Conservation (phyloP, 2,329 filamentous ascomycete species). For the Trichoderma atroviride region DNA sequence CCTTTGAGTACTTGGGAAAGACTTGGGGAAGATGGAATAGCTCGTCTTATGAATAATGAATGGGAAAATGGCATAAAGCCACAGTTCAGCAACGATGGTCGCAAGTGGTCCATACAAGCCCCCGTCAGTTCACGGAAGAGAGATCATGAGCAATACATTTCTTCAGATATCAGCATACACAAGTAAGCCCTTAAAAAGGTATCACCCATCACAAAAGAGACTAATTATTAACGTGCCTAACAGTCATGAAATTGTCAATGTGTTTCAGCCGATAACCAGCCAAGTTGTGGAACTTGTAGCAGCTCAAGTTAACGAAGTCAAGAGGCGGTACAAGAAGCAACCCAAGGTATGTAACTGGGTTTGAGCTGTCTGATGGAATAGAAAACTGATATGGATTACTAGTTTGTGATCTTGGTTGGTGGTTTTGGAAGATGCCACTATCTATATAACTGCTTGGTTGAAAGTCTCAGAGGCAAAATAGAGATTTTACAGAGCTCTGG, state of each 20-base stretch:
- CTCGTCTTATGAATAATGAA: constrained; percentile 31
- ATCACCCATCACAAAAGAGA: too few relatives aligned
- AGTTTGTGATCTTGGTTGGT: constrained; percentile 46
- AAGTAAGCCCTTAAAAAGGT: not conserved
- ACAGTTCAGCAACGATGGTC: constrained; percentile 30
- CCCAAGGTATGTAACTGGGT: constrained; percentile 35
- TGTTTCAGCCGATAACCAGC: constrained; percentile 33
- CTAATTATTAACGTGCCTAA: too few relatives aligned
- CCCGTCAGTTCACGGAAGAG: constrained; percentile 27
- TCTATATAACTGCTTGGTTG: constrained; percentile 32
- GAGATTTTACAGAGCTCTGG: constrained; percentile 38
- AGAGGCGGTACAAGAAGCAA: constrained; percentile 4
- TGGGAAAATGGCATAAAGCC: constrained; percentile 40
- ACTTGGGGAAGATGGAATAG: constrained; percentile 1
- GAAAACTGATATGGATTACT: not conserved
- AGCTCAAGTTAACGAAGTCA: constrained; percentile 32
- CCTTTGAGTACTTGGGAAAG: not conserved
- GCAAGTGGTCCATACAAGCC: constrained; percentile 28
- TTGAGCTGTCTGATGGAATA: not conserved
- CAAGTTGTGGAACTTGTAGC: constrained; percentile 33
- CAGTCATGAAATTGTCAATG: constrained; percentile 32
- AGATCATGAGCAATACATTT: not conserved
- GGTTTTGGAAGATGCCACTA: constrained; percentile 43
- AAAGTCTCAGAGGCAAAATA: not conserved
- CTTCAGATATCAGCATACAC: not conserved